phyloP scores from a whole-genome alignment of 1,284 basidiomycete genomes.

The Puccinia sorghi region DNA sequence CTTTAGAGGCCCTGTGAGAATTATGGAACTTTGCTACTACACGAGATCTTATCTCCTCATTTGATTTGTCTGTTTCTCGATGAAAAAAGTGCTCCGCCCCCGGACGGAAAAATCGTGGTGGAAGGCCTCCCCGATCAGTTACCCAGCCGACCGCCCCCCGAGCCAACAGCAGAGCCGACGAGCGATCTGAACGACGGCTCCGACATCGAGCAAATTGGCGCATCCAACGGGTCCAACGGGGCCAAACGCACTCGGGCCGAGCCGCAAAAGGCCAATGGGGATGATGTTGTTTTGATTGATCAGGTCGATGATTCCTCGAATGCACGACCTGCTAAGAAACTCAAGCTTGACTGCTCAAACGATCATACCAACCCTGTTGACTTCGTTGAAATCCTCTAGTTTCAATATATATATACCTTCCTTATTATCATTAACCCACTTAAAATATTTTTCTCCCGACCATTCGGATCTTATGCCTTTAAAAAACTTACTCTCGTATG shows the following conservation, averaged over 20 bases:
- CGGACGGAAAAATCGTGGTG: background rate
- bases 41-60: background rate
- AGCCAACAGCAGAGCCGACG: background rate
- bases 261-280: background rate
- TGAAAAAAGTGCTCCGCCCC: constrained; percentile 1
- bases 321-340: constrained; percentile 11
- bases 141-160: constrained; percentile 1
- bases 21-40: background rate
- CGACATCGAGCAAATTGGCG: constrained; percentile 15
- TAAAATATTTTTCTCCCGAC: too few species aligned
- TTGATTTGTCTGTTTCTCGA: background rate
- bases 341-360: constrained; percentile 5
- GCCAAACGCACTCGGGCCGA: constrained; percentile 4
- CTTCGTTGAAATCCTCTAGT: background rate
- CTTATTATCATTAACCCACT: too few species aligned
- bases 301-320: background rate
- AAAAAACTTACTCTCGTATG: too few species aligned
- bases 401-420: background rate
- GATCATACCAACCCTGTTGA: background rate
- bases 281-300: constrained; percentile 23
- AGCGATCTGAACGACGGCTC: background rate
- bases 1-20: background rate
- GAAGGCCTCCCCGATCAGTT: constrained; percentile 9
- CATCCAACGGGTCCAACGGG: background rate
- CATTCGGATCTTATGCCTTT: too few species aligned